Percentiles rank a stretch among this genome's conserved stretches.
Conservation (phyloP, 306 rosid genomes). For the Mimosa bimucronata region DNA sequence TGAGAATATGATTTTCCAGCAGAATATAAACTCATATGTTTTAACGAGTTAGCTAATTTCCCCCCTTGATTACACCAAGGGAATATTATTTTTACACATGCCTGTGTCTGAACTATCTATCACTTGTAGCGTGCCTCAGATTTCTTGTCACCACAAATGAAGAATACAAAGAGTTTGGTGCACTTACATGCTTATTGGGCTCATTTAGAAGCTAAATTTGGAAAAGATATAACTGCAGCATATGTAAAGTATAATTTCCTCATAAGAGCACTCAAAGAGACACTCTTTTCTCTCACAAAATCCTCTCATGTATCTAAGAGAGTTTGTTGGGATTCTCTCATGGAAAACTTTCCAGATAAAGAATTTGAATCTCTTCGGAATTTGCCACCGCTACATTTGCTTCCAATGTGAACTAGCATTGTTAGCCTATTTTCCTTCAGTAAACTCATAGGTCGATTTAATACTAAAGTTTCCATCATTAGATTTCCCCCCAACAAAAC, state of each 20-base stretch:
- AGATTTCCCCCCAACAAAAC: too few species aligned
- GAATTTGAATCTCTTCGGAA: too few species aligned
- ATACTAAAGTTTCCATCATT: too few species aligned
- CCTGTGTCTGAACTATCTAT: conserved; percentile 39
- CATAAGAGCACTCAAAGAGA: too few species aligned
- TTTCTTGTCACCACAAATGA: conserved; percentile 76
- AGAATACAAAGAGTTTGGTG: conserved; percentile 72
- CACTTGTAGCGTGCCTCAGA: conserved; percentile 73
- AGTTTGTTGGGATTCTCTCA: too few species aligned
- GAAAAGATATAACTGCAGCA: conserved; percentile 69
- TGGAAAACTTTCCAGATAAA: too few species aligned
- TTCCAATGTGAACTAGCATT: too few species aligned
- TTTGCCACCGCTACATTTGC: too few species aligned
- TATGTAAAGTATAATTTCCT: conserved; percentile 37
- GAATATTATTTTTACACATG: conserved; percentile 5
- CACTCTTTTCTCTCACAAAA: too few species aligned
- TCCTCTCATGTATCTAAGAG: too few species aligned
- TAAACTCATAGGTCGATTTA: too few species aligned
- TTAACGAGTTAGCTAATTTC: background rate
- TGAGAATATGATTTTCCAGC: conserved; percentile 8
- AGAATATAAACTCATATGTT: background rate
- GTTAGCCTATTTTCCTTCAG: too few species aligned
- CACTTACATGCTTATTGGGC: conserved; percentile 91
- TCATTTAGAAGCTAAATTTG: conserved; percentile 66
- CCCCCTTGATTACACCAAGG: conserved; percentile 8